Evolutionary conservation across 148 eudicot genomes (phyloP), one percentile per base, ranked within the genome.

Genomic region (Cornus florida): DNA sequence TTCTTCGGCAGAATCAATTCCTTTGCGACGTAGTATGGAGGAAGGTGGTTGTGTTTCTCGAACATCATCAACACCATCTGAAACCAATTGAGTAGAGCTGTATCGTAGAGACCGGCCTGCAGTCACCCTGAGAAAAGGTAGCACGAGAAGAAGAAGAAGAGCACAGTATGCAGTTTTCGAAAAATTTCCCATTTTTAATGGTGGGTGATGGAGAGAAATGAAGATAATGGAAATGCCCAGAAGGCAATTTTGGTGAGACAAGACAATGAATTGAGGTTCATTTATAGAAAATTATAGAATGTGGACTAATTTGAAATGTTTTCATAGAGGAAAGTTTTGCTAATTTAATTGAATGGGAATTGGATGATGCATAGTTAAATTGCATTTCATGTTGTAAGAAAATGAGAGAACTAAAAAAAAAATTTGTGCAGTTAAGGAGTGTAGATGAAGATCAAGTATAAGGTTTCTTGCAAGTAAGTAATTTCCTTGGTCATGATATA

Each of bases 31-130:
- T 32, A 46, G 23, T 16, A 81, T 32, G 43, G 57, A 68, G 17
- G 66, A 75, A 33, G 72, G 14, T 50, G 43, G 41, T 11, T 38
- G 8, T 7, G 0, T 71, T n/a, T 2, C 41, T 12, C 4, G 32
- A 32, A 31, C 31, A 24, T 33, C 32, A 68, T 69, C 80, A 4
- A 53, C 14, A 10, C 84, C 84, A 43, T 77, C 81, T 5, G 81
- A 82, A 24, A 77, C 22, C 32, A 68, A 31, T 74, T 73, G 65
- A 20, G 77, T 23, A 67, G 77, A 23, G 41, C 66, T 23, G 14
- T 65, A 3, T 13, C 19, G n/a, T 17, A 80, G 53, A 64, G 57
- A 3, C 32, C 82, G 17, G 17, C 74, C 78, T 5, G 1, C 48
- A 43, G 41, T 57, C 20, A 69, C 78, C 68, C 24, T 43, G 19